Evolutionary conservation across 441 rosid genomes (phyloP).

Genomic region (Raphanus hybrid): DNA sequence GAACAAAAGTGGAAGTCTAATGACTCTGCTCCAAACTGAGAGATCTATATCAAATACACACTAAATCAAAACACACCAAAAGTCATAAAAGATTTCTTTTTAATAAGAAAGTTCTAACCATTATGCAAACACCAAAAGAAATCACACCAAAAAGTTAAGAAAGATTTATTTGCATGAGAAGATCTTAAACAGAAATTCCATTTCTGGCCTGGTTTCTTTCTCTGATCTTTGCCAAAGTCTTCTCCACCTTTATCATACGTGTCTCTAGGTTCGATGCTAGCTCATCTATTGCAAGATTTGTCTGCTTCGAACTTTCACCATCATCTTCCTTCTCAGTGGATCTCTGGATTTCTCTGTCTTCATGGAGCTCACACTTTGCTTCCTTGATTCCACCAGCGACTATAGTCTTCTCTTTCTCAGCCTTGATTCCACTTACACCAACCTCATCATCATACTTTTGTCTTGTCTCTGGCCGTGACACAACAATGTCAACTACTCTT

Average conservation of each 20-base stretch:
- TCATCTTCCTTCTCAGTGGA: not conserved
- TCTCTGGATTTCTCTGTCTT: conserved; percentile 13
- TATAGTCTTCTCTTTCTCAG: not conserved
- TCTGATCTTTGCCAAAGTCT: conserved; percentile 4
- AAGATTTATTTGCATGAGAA: not conserved
- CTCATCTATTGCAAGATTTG: conserved; percentile 9
- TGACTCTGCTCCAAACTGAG: too few species aligned
- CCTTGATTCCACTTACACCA: not conserved
- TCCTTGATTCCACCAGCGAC: not conserved
- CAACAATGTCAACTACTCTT: not conserved
- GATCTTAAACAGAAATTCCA: conserved; percentile 3
- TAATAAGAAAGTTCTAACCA: too few species aligned
- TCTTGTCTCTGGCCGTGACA: not conserved
- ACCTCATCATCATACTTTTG: not conserved
- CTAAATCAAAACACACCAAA: too few species aligned
- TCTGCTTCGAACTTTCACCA: conserved; percentile 16
- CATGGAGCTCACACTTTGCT: not conserved
- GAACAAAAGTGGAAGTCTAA: too few species aligned
- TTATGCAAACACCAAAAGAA: too few species aligned
- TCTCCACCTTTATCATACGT: not conserved
- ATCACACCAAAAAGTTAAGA: too few species aligned
- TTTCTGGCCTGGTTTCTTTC: not conserved
- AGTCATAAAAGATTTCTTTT: too few species aligned
- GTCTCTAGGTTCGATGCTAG: not conserved
- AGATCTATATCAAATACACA: too few species aligned